Evolutionary conservation across 331 rosid species (phyloP).

Genomic region (Stylosanthes scabra): DNA sequence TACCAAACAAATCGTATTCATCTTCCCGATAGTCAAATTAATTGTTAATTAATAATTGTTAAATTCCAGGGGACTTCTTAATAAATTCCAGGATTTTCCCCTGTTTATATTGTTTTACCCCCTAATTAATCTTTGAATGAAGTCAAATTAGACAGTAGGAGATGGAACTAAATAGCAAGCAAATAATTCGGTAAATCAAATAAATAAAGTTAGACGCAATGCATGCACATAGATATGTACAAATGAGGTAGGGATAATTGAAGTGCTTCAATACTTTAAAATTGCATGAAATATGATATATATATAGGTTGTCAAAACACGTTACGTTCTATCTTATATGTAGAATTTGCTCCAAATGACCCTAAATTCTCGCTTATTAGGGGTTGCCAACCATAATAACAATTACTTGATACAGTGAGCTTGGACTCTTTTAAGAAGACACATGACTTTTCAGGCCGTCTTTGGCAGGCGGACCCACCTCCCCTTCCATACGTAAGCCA

Average conservation of each 20-base stretch:
- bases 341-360: background rate
- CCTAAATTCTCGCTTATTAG: background rate
- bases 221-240: background rate
- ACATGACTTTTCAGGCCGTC: slow-evolving; percentile 11
- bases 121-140: background rate
- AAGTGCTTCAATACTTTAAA: background rate
- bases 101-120: background rate
- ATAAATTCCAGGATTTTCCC: background rate
- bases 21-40: slow-evolving; percentile 26
- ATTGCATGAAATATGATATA: background rate
- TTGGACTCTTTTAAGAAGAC: background rate
- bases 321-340: background rate
- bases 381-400: background rate
- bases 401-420: background rate
- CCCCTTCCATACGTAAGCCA: background rate
- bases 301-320: too few species aligned
- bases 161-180: too few species aligned
- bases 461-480: slow-evolving; percentile 15
- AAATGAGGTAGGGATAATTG: background rate
- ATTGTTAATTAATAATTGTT: background rate
- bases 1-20: slow-evolving; percentile 6
- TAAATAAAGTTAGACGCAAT: too few species aligned
- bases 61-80: too few species aligned
- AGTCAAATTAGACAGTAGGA: background rate
- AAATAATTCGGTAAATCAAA: background rate